Conservation (phyloP, 2,329 filamentous ascomycete species). For the Zymoseptoria brevis region DNA sequence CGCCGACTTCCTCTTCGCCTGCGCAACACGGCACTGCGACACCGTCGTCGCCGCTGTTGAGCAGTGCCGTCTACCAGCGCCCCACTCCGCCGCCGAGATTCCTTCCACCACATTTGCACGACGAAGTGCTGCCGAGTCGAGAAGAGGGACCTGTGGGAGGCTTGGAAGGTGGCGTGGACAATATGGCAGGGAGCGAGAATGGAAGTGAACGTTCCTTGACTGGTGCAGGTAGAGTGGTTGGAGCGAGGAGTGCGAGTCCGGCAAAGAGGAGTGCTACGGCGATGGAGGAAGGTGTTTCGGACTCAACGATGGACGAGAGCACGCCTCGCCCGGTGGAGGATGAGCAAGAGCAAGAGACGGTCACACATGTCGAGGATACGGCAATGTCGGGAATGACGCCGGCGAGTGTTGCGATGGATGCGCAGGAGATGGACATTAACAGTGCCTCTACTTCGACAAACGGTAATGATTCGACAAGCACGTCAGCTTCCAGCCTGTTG, state of each 20-base stretch:
- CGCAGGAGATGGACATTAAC: slow-evolving; percentile 5
- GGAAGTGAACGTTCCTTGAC: slow-evolving; percentile 8
- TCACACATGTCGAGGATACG: slow-evolving; percentile 11
- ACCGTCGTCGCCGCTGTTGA: slow-evolving; percentile 1
- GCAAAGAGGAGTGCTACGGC: slow-evolving; percentile 49
- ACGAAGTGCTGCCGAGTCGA: slow-evolving; percentile 35
- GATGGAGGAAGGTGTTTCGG: slow-evolving; percentile 40
- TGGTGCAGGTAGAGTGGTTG: slow-evolving; percentile 14
- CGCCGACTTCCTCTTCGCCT: slow-evolving; percentile 20
- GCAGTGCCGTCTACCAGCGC: not conserved
- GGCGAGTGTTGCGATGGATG: slow-evolving; percentile 1
- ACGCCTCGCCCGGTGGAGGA: slow-evolving; percentile 7
- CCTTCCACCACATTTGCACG: slow-evolving; percentile 50
- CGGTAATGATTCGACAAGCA: not conserved
- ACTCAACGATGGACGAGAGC: slow-evolving; percentile 1
- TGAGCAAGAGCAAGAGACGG: slow-evolving; percentile 9
- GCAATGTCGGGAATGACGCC: slow-evolving; percentile 17
- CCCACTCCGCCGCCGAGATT: slow-evolving; percentile 32
- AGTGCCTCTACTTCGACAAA: not conserved
- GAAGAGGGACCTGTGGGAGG: slow-evolving; percentile 25
- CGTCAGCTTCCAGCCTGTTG: not conserved
- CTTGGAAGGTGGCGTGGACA: slow-evolving; percentile 25
- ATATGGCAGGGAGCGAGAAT: slow-evolving; percentile 35
- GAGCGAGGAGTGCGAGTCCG: slow-evolving; percentile 42
- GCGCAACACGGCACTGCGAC: slow-evolving; percentile 15